Evolutionary conservation across 495 filamentous ascomycete genomes (phyloP).

Genomic region (Penicillium samsonianum): DNA sequence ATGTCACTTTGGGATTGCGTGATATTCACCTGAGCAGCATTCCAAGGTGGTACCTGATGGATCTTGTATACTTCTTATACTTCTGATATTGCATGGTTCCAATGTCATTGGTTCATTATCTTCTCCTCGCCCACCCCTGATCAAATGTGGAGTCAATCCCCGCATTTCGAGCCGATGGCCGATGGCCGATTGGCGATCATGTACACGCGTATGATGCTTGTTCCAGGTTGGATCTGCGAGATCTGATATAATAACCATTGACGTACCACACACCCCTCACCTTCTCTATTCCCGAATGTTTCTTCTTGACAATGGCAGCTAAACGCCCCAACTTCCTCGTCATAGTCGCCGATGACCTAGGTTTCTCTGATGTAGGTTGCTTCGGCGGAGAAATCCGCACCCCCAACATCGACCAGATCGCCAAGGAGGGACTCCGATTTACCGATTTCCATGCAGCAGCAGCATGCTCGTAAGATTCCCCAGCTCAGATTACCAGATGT

Average conservation of each 20-base stretch:
- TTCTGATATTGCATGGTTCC: constrained; percentile 9
- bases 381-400: constrained; percentile 67
- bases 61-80: no score
- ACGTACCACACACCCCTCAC: neutral
- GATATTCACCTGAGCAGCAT: no score
- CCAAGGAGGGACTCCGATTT: constrained; percentile 57
- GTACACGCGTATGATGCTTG: no score
- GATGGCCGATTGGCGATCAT: constrained; percentile 35
- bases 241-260: neutral
- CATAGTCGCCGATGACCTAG: constrained; percentile 62
- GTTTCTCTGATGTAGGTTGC: constrained; percentile 61
- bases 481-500: neutral
- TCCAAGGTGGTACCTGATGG: no score
- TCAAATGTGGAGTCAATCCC: constrained; percentile 21
- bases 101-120: constrained; percentile 19
- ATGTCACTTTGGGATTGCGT: no score
- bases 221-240: neutral
- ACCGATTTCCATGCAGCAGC: constrained; percentile 65
- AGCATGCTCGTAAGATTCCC: constrained; percentile 53
- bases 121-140: constrained; percentile 43
- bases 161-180: constrained; percentile 39
- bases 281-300: no score
- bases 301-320: constrained; percentile 19
- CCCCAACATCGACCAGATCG: constrained; percentile 60
- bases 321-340: constrained; percentile 65